A percentile compares a stretch with the other conserved stretches of the same genome.
phyloP scores from a whole-genome alignment of 2,329 filamentous ascomycete genomes.

The Arthrocladium fulminans region DNA sequence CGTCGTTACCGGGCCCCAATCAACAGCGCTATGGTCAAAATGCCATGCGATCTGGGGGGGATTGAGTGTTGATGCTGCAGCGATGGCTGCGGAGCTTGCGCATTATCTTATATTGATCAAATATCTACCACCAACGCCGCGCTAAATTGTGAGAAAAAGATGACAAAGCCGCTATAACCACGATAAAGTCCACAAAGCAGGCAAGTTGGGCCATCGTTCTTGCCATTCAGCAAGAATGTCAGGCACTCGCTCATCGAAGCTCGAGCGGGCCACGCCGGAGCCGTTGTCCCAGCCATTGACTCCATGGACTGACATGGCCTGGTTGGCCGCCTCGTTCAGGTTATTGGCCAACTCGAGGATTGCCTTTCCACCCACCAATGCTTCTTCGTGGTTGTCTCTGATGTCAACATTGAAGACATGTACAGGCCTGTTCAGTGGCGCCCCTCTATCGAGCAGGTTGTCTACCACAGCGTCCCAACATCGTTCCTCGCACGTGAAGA shows the following conservation, averaged over 20 bases:
- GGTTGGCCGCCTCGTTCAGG: constrained; percentile 68
- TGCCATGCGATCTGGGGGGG: no score
- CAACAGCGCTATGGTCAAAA: neutral
- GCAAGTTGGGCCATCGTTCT: constrained; percentile 83
- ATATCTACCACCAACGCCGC: constrained; percentile 5
- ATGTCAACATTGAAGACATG: constrained; percentile 99
- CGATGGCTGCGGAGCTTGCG: no score
- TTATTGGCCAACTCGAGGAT: constrained; percentile 85
- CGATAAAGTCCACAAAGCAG: constrained; percentile 85
- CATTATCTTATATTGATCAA: neutral
- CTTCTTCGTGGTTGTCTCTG: constrained; percentile 96
- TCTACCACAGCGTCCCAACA: constrained; percentile 98
- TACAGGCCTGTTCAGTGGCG: constrained; percentile 80
- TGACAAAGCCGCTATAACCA: constrained; percentile 60
- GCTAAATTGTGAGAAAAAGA: constrained; percentile 6
- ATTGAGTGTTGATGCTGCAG: no score
- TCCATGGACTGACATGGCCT: constrained; percentile 63
- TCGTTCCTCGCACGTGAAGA: constrained; percentile 94
- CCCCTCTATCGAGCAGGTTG: constrained; percentile 76
- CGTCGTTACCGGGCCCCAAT: neutral
- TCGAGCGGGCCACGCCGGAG: constrained; percentile 55
- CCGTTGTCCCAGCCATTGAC: constrained; percentile 60
- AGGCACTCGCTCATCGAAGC: constrained; percentile 88
- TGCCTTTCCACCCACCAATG: constrained; percentile 76
- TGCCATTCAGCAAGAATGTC: constrained; percentile 91